Percentiles rank a stretch among this genome's conserved stretches.
Evolutionary conservation across 1,284 basidiomycete genomes (phyloP).

Genomic region (Vanrija sp.): DNA sequence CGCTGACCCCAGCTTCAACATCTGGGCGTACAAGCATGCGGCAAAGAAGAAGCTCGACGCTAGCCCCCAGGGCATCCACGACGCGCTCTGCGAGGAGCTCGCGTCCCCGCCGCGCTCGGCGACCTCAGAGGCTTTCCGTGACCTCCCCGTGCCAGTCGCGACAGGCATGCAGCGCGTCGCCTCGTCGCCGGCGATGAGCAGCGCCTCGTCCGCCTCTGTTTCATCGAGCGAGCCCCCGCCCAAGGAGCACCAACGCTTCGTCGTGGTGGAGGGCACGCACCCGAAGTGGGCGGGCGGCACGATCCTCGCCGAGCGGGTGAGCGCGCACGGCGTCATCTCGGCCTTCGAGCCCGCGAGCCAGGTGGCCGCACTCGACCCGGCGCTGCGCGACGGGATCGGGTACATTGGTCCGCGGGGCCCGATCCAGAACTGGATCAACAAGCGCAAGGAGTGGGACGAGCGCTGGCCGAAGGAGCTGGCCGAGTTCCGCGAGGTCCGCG

Average conservation of each 20-base stretch:
- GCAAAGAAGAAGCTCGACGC: slow-evolving; percentile 13
- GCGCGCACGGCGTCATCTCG: slow-evolving; percentile 69
- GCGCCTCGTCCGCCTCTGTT: no score
- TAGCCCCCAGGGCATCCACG: not conserved
- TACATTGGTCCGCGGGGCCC: slow-evolving; percentile 40
- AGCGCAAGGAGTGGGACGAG: slow-evolving; percentile 38
- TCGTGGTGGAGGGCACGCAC: slow-evolving; percentile 38
- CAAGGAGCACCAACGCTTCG: not conserved
- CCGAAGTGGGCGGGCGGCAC: slow-evolving; percentile 35
- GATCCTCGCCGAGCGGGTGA: slow-evolving; percentile 84
- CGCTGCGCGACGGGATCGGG: slow-evolving; percentile 32
- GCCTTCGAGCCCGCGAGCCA: slow-evolving; percentile 68
- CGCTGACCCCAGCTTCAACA: slow-evolving; percentile 38
- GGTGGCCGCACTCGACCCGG: slow-evolving; percentile 36
- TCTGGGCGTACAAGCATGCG: slow-evolving; percentile 45
- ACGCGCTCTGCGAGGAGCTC: no score
- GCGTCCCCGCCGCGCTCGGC: no score
- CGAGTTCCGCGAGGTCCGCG: slow-evolving; percentile 33
- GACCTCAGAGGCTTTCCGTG: no score
- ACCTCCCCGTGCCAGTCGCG: not conserved
- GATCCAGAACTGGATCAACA: slow-evolving; percentile 42
- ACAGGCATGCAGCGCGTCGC: not conserved
- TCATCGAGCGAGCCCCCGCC: not conserved
- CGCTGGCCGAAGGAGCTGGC: slow-evolving; percentile 34
- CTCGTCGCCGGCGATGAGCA: no score